Conservation (phyloP, 1,284 basidiomycete species). For the Heterobasidion occidentale region DNA sequence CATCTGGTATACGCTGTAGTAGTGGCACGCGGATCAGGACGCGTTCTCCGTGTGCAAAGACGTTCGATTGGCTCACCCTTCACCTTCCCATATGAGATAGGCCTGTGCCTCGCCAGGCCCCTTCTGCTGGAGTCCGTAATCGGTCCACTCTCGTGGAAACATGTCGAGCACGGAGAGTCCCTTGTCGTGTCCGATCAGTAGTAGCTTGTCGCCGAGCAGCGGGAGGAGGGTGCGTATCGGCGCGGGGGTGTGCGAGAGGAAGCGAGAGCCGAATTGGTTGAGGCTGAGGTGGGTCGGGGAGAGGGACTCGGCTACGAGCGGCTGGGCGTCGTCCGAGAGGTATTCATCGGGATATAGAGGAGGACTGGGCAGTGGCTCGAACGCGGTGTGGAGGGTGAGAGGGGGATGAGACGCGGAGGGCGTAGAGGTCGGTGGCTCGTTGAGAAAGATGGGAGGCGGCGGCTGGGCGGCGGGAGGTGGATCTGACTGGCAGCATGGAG, state of each 20-base stretch:
- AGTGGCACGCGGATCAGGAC: neutral
- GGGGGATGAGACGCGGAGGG: neutral
- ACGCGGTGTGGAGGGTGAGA: slow-evolving; percentile 34
- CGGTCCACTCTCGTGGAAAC: slow-evolving; percentile 61
- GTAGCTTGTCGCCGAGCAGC: slow-evolving; percentile 47
- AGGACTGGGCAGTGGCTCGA: slow-evolving; percentile 16
- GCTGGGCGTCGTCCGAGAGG: slow-evolving; percentile 28
- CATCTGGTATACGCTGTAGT: slow-evolving; percentile 62
- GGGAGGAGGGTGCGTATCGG: slow-evolving; percentile 70
- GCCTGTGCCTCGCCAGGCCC: slow-evolving; percentile 64
- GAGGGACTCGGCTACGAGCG: slow-evolving; percentile 42
- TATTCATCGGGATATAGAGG: slow-evolving; percentile 21
- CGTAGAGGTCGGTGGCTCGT: neutral
- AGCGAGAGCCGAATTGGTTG: slow-evolving; percentile 73
- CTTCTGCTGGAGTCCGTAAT: slow-evolving; percentile 38
- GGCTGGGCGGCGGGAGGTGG: neutral
- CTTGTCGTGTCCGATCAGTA: slow-evolving; percentile 69
- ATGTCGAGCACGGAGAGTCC: slow-evolving; percentile 74
- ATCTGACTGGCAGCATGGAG: neutral
- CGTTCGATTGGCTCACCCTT: slow-evolving; percentile 43
- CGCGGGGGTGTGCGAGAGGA: slow-evolving; percentile 68
- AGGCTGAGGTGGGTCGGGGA: slow-evolving; percentile 56
- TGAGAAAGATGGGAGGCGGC: neutral
- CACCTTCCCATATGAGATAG: slow-evolving; percentile 64
- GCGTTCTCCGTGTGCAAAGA: neutral